Base-by-base conservation (phyloP, 257 asterid species). In the Catharanthus roseus region DNA sequence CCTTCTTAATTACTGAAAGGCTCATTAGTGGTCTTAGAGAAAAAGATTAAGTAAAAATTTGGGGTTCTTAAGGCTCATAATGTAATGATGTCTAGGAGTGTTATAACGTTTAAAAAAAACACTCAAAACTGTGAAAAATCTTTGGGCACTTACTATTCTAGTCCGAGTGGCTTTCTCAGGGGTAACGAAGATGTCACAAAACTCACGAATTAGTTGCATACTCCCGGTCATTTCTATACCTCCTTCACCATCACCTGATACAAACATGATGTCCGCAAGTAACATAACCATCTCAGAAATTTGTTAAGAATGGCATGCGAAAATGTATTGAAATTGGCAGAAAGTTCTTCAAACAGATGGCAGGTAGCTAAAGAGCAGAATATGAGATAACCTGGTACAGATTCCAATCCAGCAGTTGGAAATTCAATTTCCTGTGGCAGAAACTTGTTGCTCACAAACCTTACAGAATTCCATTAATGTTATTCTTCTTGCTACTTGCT, bases 181-280 rank as follows among this genome's bases (percentile, higher is more conserved):
- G 44, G 60, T 61, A 34, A 93, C 28, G 74, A 81, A 79, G 70
- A 90, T 80, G 81, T 90, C 91, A 67, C 97, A 93, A 42, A 86
- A 93, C 73, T 90, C 93, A 19, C 96, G 96, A 38, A 93, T 87
- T 54, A 89, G 81, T 72, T 82, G 87, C 87, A 93, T 80, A 78
- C 98, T 93, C 55, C 86, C 96, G 4, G 95, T 93, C 98, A 93
- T 93, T 84, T 93, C 98, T 68, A 77, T 84, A 41, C 97, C 93
- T 6, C 98, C 97, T 80, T 93, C 98, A 66, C 96, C 97, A 8
- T 93, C 98, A 69, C 97, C 98, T 90, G 85, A 68, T 21, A 71
- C 71, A 68, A 61, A 58, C 38, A 62, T 33, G 21, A 4, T 26
- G 36, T 23, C 4, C 18, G 23, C 24, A 44, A n/a, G n/a, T 55